phyloP scores from a whole-genome alignment of 345 rosid genomes.

The Brassica carinata region DNA sequence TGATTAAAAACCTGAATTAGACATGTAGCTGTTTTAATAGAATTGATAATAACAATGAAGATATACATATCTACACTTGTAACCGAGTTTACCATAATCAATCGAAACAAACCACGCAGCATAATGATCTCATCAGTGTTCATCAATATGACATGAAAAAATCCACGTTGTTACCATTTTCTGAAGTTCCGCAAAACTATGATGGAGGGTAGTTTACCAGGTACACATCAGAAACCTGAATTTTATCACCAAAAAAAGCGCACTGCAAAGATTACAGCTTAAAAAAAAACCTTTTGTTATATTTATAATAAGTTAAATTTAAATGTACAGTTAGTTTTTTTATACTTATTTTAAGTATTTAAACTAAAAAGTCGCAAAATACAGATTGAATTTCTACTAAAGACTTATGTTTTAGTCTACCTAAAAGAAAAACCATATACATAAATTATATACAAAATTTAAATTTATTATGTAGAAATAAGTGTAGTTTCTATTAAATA shows the following conservation, averaged over 20 bases:
- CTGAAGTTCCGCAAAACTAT: not conserved
- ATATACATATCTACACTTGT: too few relatives aligned
- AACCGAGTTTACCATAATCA: too few relatives aligned
- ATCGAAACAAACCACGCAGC: not conserved
- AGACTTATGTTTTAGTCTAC: not conserved
- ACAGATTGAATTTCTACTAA: not conserved
- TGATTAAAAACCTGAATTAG: too few relatives aligned
- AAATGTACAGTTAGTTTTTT: too few relatives aligned
- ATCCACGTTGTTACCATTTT: not conserved
- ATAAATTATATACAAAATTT: too few relatives aligned
- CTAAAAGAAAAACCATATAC: not conserved
- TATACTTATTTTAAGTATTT: too few relatives aligned
- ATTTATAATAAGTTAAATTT: too few relatives aligned
- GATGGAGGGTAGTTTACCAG: not conserved
- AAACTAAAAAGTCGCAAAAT: not conserved
- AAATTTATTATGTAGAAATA: not conserved
- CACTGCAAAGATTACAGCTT: not conserved
- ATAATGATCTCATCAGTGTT: not conserved
- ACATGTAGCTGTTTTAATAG: too few relatives aligned
- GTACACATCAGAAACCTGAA: not conserved
- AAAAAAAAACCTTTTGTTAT: not conserved
- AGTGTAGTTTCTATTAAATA: not conserved
- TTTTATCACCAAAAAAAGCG: not conserved
- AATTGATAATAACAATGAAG: too few relatives aligned
- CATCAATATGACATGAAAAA: not conserved